Evolutionary conservation across 2,329 filamentous ascomycete genomes (phyloP).

Genomic region (Alternaria gaisen): DNA sequence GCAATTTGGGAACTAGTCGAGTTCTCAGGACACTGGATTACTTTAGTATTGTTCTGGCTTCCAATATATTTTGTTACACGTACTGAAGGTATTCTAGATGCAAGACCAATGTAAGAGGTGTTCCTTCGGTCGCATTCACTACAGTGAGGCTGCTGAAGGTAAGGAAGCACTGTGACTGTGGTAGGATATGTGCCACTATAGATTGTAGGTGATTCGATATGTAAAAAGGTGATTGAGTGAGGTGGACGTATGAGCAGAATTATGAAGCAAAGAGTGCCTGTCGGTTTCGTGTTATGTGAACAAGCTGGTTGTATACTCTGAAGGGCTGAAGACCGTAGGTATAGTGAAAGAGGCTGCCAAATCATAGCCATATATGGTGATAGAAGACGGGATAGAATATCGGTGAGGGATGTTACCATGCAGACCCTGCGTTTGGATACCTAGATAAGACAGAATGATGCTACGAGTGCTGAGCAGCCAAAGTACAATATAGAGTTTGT

Average conservation of each 20-base stretch:
- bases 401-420: neutral
- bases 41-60: neutral
- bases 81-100: neutral
- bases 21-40: neutral
- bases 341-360: neutral
- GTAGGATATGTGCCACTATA: neutral
- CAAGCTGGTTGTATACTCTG: neutral
- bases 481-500: fast-evolving
- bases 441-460: neutral
- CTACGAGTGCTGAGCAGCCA: neutral
- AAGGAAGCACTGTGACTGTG: neutral
- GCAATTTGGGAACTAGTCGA: fast-evolving
- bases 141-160: neutral
- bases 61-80: neutral
- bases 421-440: neutral
- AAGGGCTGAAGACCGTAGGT: neutral
- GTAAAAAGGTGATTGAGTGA: neutral
- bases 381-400: neutral
- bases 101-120: neutral
- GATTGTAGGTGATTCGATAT: neutral
- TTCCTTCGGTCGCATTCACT: neutral
- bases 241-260: neutral
- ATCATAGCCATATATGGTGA: neutral
- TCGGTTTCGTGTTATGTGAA: neutral
- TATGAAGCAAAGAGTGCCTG: neutral